Evolutionary conservation across 2,329 filamentous ascomycete genomes (phyloP), one percentile per base, ranked within the genome.

Genomic region (Aspergillus sp.): DNA sequence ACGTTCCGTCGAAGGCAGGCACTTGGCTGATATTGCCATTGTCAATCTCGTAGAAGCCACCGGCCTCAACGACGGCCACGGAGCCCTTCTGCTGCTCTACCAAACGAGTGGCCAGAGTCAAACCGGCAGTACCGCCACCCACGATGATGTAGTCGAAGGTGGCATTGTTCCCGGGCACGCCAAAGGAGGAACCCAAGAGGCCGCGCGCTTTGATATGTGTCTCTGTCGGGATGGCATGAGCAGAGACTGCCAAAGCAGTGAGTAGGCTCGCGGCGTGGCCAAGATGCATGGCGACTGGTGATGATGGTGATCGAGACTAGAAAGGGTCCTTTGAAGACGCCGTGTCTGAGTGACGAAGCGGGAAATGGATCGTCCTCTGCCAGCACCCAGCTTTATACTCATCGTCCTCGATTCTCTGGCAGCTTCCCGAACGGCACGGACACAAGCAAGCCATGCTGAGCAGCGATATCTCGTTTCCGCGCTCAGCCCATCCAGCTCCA

Each of bases 1-100:
- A 67, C 7, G 66, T 50, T 6, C 51, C 64, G 3, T 63, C 63
- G 9, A 65, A 6, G 6, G 65, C 67, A 20, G 58, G 52, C 6
- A 47, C 16, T 24, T 47, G 45, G 45, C 45, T 47, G 20, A 47
- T 20, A 24, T 47, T 47, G 18, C 45, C 18, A 47, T 47, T 47
- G 20, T 47, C 45, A 0, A 61, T 1, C 49, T 75, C 70, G n/a
- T 75, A 75, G 11, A 63, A 51, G 0, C 57, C 61, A 2, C 70
- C 73, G 1, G 71, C 71, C 52, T 74, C 72, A 3, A 73, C 56
- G 12, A 74, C 53, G 0, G 70, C 71, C 2, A 73, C 71, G 4
- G 55, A 60, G 24, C 45, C 45, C 22, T 65, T 61, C 2, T 53
- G 50, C 4, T 64, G 54, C 51, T 71, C 56, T 2, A 70, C 71